Base-by-base conservation (phyloP, 257 asterid genomes). In the Ilex asprella region DNA sequence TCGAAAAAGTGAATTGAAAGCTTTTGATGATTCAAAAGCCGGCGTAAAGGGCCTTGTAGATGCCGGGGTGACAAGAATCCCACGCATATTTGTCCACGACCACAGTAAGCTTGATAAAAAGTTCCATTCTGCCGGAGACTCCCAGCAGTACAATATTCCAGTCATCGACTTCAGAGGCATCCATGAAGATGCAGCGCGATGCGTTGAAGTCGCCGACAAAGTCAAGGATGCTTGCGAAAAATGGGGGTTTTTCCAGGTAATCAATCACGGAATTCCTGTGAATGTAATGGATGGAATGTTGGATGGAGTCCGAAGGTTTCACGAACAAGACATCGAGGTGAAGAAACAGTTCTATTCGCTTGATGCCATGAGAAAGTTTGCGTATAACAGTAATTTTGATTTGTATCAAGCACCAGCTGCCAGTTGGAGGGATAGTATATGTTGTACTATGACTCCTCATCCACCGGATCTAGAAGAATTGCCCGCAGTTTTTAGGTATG, bases 351-450 rank as follows among this genome's bases (percentile, higher is more conserved):
- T 63, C 15, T 79, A 83, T 35, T 29, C 88, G 1, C 72, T 92
- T 2, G 92, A 82, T 66, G 0, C 1, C 1, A 66, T 53, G 13
- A 66, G 59, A 21, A 70, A 11, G 10, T 79, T 86, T 12, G 51
- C 51, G 55, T 82, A 53, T 59, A 27, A 50, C 47, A 72, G 79
- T 61, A 82, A 75, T 27, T 67, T 60, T 44, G 91, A 80, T 58
- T 49, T 86, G 63, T 77, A 74, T 65, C 53, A 27, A 7, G 65
- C 85, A 1, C 62, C 6, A 14, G 71, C 81, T 27, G 87, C 92
- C 11, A 78, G 64, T 30, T 84, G 95, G 95, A 82, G 86, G 70
- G 92, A 86, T 66, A 74, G 89, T 9, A 30, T 83, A 13, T 55
- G 77, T 10, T 49, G 64, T 50, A 12, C 58, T 30, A 5, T 79